Base-by-base conservation (phyloP, 441 rosid species). In the Sinapis alba region DNA sequence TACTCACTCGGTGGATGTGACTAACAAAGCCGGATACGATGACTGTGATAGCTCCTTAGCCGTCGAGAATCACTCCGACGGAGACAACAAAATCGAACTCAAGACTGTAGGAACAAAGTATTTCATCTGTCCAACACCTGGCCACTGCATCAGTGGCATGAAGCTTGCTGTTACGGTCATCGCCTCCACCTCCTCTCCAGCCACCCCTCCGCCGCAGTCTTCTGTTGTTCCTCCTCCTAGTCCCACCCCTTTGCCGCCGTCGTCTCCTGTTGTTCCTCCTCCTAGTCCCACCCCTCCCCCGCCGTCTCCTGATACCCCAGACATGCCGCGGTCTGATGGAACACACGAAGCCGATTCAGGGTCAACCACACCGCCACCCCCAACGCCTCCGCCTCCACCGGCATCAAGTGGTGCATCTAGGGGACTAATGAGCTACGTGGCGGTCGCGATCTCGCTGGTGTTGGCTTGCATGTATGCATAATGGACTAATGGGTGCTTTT, bases 131-230 rank as follows among this genome's bases (percentile, higher is more conserved):
- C 84, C 97, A 10, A 79, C 87, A 0, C 0, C 2, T 0, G 92
- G 92, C 50, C 95, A 93, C 32, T 93, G 95, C 34, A 0, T 2
- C 16, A 0, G 12, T 0, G 98, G 97, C 68, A 89, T 89, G 98
- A 93, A 88, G 83, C 77, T 93, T 1, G 56, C 85, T 0, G 32
- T 93, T 65, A 81, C 18, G 3, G 91, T 88, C 3, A 74, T 27
- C 5, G 80, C 88, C 18, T 65, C 78, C 38, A 4, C 69, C 27
- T 16, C 69, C 13, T 15, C 82, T 3, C 78, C 86, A 0, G 32
- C 63, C 7, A 18, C 84, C 1, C 43, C 81, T 43, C 11, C 62
- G 8, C 65, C 71, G 0, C 71, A 71, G 0, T 59, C 74, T 6
- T 3, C 64, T 36, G 4, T 36, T 36, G 4, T 36, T 36, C 43